Conservation (phyloP, 345 rosid species). For the Iberis pinnata region DNA sequence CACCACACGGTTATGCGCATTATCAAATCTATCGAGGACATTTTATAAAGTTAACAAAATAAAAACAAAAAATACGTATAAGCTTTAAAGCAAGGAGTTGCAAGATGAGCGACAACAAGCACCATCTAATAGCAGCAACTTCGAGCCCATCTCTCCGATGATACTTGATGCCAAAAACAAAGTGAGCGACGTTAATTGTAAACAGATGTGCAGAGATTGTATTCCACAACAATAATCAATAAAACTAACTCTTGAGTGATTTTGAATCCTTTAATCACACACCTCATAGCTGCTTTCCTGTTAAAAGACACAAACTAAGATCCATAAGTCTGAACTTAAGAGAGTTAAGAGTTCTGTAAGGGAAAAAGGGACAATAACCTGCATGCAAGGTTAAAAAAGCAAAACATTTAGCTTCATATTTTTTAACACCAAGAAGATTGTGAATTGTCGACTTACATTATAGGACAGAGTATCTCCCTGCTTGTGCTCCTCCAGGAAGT, state of each 20-base stretch:
- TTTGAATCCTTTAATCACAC: constrained; percentile 24
- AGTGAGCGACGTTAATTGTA: constrained; percentile 8
- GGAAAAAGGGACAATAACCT: not conserved
- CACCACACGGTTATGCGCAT: not conserved
- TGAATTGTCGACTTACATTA: constrained; percentile 45
- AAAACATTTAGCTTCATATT: not conserved
- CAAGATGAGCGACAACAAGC: constrained; percentile 9
- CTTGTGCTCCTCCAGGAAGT: constrained; percentile 88
- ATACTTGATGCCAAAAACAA: not conserved
- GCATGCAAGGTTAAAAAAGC: not conserved
- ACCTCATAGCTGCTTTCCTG: constrained; percentile 29
- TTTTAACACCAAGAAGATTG: constrained; percentile 5
- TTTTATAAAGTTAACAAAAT: constrained; percentile 19
- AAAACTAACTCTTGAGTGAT: constrained; percentile 13
- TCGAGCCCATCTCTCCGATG: not conserved
- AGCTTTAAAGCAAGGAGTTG: constrained; percentile 7
- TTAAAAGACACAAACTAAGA: constrained; percentile 28
- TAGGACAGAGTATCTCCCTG: constrained; percentile 85
- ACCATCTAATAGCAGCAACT: constrained; percentile 15
- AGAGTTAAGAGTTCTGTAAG: not conserved
- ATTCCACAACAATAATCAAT: constrained; percentile 12
- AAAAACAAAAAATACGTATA: not conserved
- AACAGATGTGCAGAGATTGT: not conserved
- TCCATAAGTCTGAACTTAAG: constrained; percentile 29
- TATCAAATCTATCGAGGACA: constrained; percentile 25